phyloP scores from a whole-genome alignment of 768 basidiomycete genomes.

The Suillus occidentalis region DNA sequence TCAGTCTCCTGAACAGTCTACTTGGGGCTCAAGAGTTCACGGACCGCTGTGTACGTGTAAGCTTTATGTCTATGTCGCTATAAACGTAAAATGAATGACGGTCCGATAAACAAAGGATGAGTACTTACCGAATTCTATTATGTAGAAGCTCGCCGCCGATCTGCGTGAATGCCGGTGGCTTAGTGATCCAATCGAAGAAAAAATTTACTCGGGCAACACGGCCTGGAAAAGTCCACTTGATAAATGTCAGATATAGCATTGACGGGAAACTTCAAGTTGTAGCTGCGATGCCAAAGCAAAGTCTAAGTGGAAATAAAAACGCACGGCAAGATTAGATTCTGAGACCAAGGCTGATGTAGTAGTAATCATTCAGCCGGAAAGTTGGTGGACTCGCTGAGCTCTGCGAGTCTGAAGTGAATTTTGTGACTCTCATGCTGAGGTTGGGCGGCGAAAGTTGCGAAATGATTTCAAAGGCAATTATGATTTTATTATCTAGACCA shows the following conservation, averaged over 20 bases:
- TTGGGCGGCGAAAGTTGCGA: not conserved
- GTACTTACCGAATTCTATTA: not conserved
- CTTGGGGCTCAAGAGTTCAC: not conserved
- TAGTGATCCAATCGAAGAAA: not conserved
- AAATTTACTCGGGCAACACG: not conserved
- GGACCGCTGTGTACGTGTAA: not conserved
- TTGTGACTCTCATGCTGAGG: not conserved
- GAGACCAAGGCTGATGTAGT: not conserved
- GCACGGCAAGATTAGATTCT: not conserved
- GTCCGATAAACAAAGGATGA: not conserved
- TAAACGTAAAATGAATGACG: not conserved
- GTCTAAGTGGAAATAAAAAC: not conserved
- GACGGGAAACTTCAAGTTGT: not conserved
- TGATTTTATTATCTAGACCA: not conserved
- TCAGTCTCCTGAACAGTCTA: not conserved
- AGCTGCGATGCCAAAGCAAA: not conserved
- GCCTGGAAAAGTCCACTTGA: not conserved
- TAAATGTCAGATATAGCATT: not conserved
- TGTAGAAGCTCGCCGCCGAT: not conserved
- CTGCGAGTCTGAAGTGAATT: not conserved
- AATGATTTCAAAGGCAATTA: not conserved
- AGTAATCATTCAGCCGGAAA: not conserved
- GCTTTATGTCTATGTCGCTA: not conserved
- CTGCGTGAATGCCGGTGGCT: not conserved
- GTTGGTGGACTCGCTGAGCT: not conserved